Evolutionary conservation across 345 rosid genomes (phyloP).

Genomic region (Atalantia buxifolia): DNA sequence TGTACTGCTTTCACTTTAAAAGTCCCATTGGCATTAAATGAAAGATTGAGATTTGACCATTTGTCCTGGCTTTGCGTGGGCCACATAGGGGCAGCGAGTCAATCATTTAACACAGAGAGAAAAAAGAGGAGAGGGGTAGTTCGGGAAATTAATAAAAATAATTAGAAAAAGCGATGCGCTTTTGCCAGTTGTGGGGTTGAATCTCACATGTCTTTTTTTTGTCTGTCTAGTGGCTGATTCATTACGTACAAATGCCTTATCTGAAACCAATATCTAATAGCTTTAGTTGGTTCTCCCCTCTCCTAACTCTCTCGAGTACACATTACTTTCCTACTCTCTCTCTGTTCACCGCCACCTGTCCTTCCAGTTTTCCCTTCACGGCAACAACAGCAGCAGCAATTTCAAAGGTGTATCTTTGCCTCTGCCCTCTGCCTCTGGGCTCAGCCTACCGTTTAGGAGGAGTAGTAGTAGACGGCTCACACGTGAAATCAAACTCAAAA

Average conservation of each 20-base stretch:
- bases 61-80: background rate
- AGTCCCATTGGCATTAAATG: background rate
- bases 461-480: background rate
- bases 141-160: background rate
- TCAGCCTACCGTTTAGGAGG: background rate
- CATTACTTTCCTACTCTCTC: background rate
- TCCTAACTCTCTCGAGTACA: background rate
- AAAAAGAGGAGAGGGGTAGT: background rate
- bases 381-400: too few species aligned
- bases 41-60: background rate
- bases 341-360: background rate
- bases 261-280: conserved; percentile 10
- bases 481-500: background rate
- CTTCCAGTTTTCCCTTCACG: too few species aligned
- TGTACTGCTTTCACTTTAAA: background rate
- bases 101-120: background rate
- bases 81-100: background rate
- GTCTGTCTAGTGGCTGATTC: conserved; percentile 6
- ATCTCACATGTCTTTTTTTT: conserved; percentile 28
- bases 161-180: conserved; percentile 13
- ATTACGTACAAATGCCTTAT: conserved; percentile 26
- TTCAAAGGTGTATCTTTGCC: too few species aligned
- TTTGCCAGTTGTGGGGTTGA: conserved; percentile 25
- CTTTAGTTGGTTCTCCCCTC: background rate
- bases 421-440: too few species aligned